Base-by-base conservation (phyloP, 495 filamentous ascomycete genomes). In the Jackrogersella minutella region DNA sequence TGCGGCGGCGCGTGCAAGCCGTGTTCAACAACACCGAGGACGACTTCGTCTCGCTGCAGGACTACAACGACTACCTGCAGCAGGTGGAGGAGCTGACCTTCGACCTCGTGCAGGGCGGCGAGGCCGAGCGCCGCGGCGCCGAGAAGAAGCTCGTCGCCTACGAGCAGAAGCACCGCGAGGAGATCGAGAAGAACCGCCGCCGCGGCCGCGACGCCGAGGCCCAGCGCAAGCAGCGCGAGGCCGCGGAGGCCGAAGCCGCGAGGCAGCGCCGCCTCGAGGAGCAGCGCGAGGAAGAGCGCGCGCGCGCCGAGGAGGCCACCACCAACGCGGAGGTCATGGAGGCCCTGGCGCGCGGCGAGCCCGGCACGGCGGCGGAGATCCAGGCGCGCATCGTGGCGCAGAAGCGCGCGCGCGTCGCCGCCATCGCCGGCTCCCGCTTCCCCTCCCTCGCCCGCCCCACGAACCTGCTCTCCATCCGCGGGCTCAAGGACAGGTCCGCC, bases 61-160 rank as follows among this genome's bases (percentile, higher is more conserved):
- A 87, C 64, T 98, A 88, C 79, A 97, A 98, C 78, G 88, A 98
- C 76, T 97, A 98, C 79, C 87, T 98, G 24, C 92, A 98, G 76
- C 87, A 91, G 67, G 91, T 97, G 24, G 95, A 99, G 80, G 86
- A 90, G 62, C 85, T 96, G 50, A 93, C 93, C 16, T 93, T 93
- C 76, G 93, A 96, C 69, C 84, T 99, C 1, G 88, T 97, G 9
- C 80, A 85, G 44, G 87, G 90, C 14, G 85, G 81, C 50, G 89
- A 92, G 31, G 82, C 90, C 0, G 83, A 83, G 5, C 87, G 87
- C 52, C 87, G 36, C 11, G 61, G 72, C 17, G 83, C 93, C 0
- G 90, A 96, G 79, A 76, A 81, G 39, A 84, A 86, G 55, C 83
- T 98, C 31, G 75, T 83, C 43, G 79, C 77, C 51, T 96, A 87